Percentiles rank a stretch among this genome's conserved stretches.
Evolutionary conservation across 331 rosid species (phyloP).

Genomic region (Quercus phellos): DNA sequence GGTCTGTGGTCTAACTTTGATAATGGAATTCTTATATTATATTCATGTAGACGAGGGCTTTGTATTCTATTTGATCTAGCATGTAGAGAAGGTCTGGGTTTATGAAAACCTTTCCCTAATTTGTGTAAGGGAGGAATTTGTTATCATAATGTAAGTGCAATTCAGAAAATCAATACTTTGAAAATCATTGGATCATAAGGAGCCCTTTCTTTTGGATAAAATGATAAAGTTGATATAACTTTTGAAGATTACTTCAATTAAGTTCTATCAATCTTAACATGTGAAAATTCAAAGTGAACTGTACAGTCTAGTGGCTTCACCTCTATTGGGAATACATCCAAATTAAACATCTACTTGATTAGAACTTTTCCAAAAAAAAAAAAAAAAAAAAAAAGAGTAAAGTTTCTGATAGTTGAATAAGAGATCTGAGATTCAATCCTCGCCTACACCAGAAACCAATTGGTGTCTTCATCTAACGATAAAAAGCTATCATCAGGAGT

Average conservation of each 20-base stretch:
- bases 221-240: not conserved
- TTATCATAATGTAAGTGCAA: not conserved
- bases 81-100: too few relatives aligned
- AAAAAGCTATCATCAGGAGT: too few relatives aligned
- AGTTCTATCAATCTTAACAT: not conserved
- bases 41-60: too few relatives aligned
- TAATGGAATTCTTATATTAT: not conserved
- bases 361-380: not conserved
- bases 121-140: not conserved
- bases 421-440: too few relatives aligned
- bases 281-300: not conserved
- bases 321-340: not conserved
- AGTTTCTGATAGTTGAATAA: too few relatives aligned
- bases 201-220: not conserved
- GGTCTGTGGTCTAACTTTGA: slow-evolving; percentile 41
- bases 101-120: too few relatives aligned
- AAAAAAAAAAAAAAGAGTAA: too few relatives aligned
- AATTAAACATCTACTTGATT: not conserved
- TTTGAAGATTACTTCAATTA: not conserved
- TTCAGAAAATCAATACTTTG: not conserved
- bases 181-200: not conserved
- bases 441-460: too few relatives aligned
- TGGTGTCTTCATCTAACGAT: too few relatives aligned
- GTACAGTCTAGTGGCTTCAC: not conserved
- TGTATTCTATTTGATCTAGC: too few relatives aligned